phyloP scores from a whole-genome alignment of 495 filamentous ascomycete genomes.

The Thozetella sp. region DNA sequence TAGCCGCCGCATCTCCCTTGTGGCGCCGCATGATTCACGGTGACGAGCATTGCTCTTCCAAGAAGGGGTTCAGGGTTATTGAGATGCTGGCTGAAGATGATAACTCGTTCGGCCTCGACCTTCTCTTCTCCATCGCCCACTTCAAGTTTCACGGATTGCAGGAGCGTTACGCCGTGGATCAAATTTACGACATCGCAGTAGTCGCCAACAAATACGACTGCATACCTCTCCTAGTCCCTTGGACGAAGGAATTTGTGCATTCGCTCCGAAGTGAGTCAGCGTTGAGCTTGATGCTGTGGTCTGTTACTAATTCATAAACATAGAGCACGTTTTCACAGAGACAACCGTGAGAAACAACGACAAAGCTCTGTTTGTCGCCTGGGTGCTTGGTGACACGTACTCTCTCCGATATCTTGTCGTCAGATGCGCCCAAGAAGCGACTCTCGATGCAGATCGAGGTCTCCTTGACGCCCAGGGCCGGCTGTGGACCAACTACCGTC shows the following conservation, averaged over 20 bases:
- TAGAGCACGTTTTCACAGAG: slow-evolving; percentile 10
- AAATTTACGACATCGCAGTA: slow-evolving; percentile 16
- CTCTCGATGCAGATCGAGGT: slow-evolving; percentile 2
- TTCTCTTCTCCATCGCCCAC: slow-evolving; percentile 21
- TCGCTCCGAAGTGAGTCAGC: too few relatives aligned
- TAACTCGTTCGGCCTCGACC: slow-evolving; percentile 11
- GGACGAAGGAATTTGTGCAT: slow-evolving; percentile 13
- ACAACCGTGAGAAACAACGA: slow-evolving; percentile 8
- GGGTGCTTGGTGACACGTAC: slow-evolving; percentile 19
- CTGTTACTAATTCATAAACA: background rate
- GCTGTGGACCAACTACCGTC: slow-evolving; percentile 11
- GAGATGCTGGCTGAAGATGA: slow-evolving; percentile 4
- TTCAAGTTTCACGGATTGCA: slow-evolving; percentile 22
- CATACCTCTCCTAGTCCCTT: slow-evolving; percentile 13
- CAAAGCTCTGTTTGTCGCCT: slow-evolving; percentile 16
- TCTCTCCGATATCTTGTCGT: slow-evolving; percentile 10
- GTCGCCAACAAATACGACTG: slow-evolving; percentile 18
- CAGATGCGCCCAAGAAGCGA: slow-evolving; percentile 14
- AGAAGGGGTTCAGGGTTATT: slow-evolving; percentile 6
- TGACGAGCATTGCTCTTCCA: background rate
- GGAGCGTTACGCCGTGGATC: slow-evolving; percentile 5
- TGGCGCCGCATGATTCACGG: slow-evolving; percentile 12
- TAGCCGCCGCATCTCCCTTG: slow-evolving; percentile 14
- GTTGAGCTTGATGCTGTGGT: too few relatives aligned
- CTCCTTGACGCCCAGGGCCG: slow-evolving; percentile 11